Evolutionary conservation across 768 basidiomycete genomes (phyloP).

Genomic region (Chalciporus chontae): DNA sequence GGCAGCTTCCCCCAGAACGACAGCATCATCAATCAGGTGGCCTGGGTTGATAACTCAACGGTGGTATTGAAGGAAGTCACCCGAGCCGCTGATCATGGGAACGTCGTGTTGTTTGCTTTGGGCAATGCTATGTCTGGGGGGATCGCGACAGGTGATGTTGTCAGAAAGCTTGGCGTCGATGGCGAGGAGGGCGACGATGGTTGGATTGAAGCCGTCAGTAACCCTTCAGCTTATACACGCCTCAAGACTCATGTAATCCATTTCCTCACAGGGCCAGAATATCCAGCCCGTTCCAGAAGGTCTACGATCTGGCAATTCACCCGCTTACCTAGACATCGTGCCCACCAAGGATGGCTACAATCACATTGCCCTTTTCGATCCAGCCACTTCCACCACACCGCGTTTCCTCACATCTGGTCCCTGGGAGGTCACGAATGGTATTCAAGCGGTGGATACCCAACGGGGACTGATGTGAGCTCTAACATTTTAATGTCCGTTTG

Average conservation of each 20-base stretch:
- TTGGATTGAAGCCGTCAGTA: constrained; percentile 86
- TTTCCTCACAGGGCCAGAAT: constrained; percentile 49
- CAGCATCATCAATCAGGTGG: constrained; percentile 76
- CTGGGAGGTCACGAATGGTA: constrained; percentile 84
- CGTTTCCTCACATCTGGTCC: constrained; percentile 81
- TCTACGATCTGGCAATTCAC: constrained; percentile 39
- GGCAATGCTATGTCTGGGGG: constrained; percentile 21
- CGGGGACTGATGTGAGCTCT: constrained; percentile 66
- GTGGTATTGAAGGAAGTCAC: constrained; percentile 87
- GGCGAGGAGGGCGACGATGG: constrained; percentile 90
- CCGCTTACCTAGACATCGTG: constrained; percentile 88
- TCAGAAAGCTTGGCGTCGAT: constrained; percentile 72
- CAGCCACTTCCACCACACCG: constrained; percentile 64
- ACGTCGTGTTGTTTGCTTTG: constrained; percentile 73
- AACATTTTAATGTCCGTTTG: constrained; percentile 31
- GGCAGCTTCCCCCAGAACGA: constrained; percentile 53
- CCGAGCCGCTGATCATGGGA: constrained; percentile 76
- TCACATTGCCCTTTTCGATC: constrained; percentile 90
- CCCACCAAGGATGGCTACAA: constrained; percentile 80
- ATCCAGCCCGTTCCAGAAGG: constrained; percentile 53
- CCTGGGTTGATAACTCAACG: constrained; percentile 77
- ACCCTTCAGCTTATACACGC: constrained; percentile 3
- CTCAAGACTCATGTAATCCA: constrained; percentile 11
- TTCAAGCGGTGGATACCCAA: constrained; percentile 66
- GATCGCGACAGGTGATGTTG: constrained; percentile 48